A percentile compares a stretch with the other conserved stretches of the same genome.
Evolutionary conservation across 768 basidiomycete genomes (phyloP).

Genomic region (Steccherinum ochraceum): DNA sequence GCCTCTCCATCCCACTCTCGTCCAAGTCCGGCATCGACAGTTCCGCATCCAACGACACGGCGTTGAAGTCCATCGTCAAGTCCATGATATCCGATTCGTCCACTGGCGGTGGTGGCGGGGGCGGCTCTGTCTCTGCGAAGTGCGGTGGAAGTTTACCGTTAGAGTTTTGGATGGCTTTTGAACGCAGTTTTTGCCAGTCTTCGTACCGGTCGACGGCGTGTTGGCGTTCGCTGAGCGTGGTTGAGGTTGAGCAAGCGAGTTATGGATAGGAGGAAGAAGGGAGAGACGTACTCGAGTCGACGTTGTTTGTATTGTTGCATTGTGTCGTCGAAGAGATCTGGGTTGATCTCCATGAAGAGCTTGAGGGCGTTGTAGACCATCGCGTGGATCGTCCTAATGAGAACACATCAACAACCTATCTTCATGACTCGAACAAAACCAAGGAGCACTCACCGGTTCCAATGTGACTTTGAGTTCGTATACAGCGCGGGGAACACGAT

Average conservation of each 20-base stretch:
- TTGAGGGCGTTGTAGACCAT: slow-evolving; percentile 99
- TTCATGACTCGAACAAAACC: slow-evolving; percentile 9
- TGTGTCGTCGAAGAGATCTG: slow-evolving; percentile 89
- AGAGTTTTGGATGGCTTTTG: slow-evolving; percentile 66
- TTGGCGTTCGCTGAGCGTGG: slow-evolving; percentile 68
- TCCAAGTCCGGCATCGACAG: slow-evolving; percentile 57
- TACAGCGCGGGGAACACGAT: slow-evolving; percentile 97
- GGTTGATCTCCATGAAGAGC: slow-evolving; percentile 98
- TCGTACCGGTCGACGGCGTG: slow-evolving; percentile 80
- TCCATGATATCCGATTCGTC: slow-evolving; percentile 87
- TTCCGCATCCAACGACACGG: slow-evolving; percentile 70
- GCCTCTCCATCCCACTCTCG: slow-evolving; percentile 78
- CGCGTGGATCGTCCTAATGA: slow-evolving; percentile 86
- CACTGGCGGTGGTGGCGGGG: slow-evolving; percentile 70
- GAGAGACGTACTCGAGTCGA: slow-evolving; percentile 65
- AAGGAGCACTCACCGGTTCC: slow-evolving; percentile 95
- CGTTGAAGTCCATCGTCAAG: slow-evolving; percentile 83
- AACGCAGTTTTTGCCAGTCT: slow-evolving; percentile 83
- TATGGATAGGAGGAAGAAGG: neutral
- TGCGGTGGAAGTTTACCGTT: slow-evolving; percentile 66
- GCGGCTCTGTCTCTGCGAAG: slow-evolving; percentile 60
- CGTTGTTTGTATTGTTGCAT: slow-evolving; percentile 91
- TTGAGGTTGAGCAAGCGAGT: slow-evolving; percentile 2
- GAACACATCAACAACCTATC: no score
- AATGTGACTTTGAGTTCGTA: slow-evolving; percentile 93